Conservation (phyloP, 495 filamentous ascomycete species). For the Aspergillus cavernicola region DNA sequence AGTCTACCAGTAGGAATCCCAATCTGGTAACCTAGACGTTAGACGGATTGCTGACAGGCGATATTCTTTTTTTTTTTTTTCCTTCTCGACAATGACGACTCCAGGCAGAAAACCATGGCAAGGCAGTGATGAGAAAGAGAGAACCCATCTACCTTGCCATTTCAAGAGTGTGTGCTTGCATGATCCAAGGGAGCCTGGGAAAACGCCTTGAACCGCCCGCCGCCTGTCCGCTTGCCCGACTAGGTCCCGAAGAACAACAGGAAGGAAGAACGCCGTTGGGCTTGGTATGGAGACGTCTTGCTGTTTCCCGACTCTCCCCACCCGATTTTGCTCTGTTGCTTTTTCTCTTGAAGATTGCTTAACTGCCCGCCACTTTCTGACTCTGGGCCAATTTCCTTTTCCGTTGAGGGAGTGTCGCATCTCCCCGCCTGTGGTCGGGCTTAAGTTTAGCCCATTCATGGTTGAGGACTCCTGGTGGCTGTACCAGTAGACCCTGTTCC, state of each 20-base stretch:
- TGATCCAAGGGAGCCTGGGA: background rate
- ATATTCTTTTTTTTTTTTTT: background rate
- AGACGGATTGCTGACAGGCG: conserved; percentile 2
- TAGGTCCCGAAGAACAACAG: conserved; percentile 4
- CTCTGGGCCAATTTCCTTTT: background rate
- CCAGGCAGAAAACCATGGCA: background rate
- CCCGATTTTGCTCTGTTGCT: background rate
- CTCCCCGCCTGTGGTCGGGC: no score
- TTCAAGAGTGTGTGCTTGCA: background rate
- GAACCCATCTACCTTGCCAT: background rate
- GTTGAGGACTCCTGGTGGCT: conserved; percentile 12
- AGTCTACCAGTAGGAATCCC: background rate
- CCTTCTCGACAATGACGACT: background rate
- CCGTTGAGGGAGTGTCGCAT: background rate
- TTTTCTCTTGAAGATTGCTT: conserved; percentile 3
- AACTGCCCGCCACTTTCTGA: background rate
- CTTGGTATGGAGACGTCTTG: conserved; percentile 11
- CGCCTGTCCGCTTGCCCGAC: background rate
- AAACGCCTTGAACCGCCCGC: conserved; percentile 1
- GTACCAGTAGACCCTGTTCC: background rate
- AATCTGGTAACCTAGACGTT: conserved; percentile 4
- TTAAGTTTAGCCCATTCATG: conserved; percentile 11
- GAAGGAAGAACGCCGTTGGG: conserved; percentile 3
- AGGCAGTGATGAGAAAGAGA: background rate
- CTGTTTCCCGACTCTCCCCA: background rate